A percentile compares a stretch with the other conserved stretches of the same genome.
Evolutionary conservation across 1,139 yeast species (phyloP).

Genomic region (Wickerhamiella infanticola): DNA sequence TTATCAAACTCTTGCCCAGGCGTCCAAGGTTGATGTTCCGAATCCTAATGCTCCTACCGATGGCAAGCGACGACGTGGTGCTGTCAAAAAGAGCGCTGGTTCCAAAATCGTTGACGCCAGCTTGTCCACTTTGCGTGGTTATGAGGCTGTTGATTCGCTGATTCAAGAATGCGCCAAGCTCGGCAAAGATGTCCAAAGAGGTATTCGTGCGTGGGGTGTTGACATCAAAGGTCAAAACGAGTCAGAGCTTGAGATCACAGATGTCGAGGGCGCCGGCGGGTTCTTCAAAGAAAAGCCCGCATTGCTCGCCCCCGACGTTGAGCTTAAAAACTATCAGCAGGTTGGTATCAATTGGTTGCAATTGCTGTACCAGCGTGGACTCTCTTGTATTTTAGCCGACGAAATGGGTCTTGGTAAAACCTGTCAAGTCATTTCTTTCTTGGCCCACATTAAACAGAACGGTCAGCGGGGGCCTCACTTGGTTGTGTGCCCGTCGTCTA

Average conservation of each 20-base stretch:
- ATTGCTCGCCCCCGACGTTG: conserved; percentile 44
- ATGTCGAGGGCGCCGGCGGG: conserved; percentile 24
- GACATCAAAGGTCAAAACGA: conserved; percentile 40
- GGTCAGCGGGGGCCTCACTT: conserved; percentile 51
- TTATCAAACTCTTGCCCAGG: conserved; percentile 38
- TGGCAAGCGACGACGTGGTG: conserved; percentile 23
- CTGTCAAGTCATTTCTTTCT: conserved; percentile 86
- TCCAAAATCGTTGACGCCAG: conserved; percentile 54
- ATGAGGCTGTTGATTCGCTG: conserved; percentile 83
- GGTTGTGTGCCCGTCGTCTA: conserved; percentile 88
- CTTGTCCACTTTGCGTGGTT: conserved; percentile 52
- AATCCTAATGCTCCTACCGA: conserved; percentile 18
- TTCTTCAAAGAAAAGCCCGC: conserved; percentile 63
- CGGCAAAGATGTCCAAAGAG: conserved; percentile 53
- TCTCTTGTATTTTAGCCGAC: conserved; percentile 91
- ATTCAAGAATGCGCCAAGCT: conserved; percentile 70
- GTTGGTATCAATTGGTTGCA: conserved; percentile 93
- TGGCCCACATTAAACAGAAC: conserved; percentile 64
- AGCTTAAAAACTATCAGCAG: conserved; percentile 76
- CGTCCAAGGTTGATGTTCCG: conserved; percentile 40
- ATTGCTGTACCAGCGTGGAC: conserved; percentile 54
- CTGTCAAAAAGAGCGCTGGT: conserved; percentile 45
- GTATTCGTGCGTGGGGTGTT: conserved; percentile 80
- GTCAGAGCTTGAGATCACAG: conserved; percentile 23
- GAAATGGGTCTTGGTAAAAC: conserved; percentile 98